Base-by-base conservation (phyloP, 768 basidiomycete species). In the Gautieria morchelliformis region DNA sequence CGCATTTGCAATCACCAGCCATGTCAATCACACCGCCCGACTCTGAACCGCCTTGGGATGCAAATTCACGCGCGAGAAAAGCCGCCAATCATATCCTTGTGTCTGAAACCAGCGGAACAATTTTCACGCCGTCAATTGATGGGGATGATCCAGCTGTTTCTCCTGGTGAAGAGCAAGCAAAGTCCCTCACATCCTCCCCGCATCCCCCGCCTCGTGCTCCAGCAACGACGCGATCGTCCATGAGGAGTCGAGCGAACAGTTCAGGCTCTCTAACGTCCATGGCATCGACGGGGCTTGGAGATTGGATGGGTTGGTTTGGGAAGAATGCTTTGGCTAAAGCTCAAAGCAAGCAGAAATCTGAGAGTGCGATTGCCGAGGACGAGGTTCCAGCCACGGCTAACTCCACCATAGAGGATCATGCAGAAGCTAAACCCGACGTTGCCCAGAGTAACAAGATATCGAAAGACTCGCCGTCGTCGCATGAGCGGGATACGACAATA, bases 401-500 rank as follows among this genome's bases (percentile, higher is more conserved):
- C 20, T 8, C 27, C 10, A 27, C 40, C 20, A 2, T 5, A 17
- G 27, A 39, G 19, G 45, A 46, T 3, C n/a, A 44, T 15, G 22
- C 41, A 5, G 33, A 55, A 45, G 24, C 22, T 19, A n/a, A 49
- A 22, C 30, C 24, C 33, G 7, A 32, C 27, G 14, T 20, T 47
- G 22, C 37, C 53, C 32, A 58, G 53, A 22, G 42, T 20, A 39
- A 42, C 39, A 4, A 40, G 17, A 32, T 39, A 48, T 22, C 60
- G 35, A 44, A 19, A 61, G 61, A 39, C 46, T 33, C 19, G 44
- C 51, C 14, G 42, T 45, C 22, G 1, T 2, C 19, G 1, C 63
- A 67, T 30, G 69, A 71, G 35, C 57, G 52, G n/a, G 56, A 59
- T 56, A 58, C 64, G 15, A 58, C 61, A 12, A 15, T 59, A 58